phyloP scores from a whole-genome alignment of 164 flowering plant species.

The Piper longum region DNA sequence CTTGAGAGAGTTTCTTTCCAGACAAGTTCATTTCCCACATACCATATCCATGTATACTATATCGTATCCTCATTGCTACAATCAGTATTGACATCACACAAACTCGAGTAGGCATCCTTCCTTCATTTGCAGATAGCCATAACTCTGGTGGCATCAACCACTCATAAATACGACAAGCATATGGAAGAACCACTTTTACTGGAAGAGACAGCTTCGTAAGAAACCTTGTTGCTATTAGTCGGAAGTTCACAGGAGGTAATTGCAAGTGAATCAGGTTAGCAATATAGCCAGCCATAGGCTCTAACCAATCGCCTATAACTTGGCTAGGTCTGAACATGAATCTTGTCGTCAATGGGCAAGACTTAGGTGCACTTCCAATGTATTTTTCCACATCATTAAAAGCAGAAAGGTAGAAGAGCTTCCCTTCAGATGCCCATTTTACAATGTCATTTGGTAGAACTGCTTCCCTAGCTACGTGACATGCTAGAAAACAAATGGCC shows the following conservation, averaged over 20 bases:
- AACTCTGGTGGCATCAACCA: slow-evolving; percentile 86
- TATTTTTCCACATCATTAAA: slow-evolving; percentile 44
- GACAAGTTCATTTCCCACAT: slow-evolving; percentile 49
- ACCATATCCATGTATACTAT: slow-evolving; percentile 65
- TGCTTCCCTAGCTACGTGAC: slow-evolving; percentile 69
- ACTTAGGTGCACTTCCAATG: slow-evolving; percentile 28
- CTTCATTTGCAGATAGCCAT: slow-evolving; percentile 43
- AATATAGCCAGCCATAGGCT: slow-evolving; percentile 52
- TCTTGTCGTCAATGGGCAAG: slow-evolving; percentile 49
- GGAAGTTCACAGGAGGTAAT: slow-evolving; percentile 81
- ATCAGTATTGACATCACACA: slow-evolving; percentile 70
- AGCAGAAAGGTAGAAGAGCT: slow-evolving; percentile 72
- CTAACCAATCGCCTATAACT: slow-evolving; percentile 38
- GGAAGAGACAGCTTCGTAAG: slow-evolving; percentile 51
- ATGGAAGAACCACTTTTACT: slow-evolving; percentile 41
- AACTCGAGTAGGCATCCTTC: slow-evolving; percentile 62
- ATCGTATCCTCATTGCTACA: slow-evolving; percentile 58
- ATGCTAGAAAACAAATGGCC: slow-evolving; percentile 58
- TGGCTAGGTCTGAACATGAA: slow-evolving; percentile 55
- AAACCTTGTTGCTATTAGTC: slow-evolving; percentile 52
- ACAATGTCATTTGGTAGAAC: slow-evolving; percentile 63
- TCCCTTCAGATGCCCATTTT: slow-evolving; percentile 74
- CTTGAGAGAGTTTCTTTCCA: not conserved
- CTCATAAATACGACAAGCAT: slow-evolving; percentile 44
- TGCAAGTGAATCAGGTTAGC: slow-evolving; percentile 49